A percentile compares a stretch with the other conserved stretches of the same genome.
Conservation (phyloP, 176 grass and related monocot genomes). For the Triticum monococcum region DNA sequence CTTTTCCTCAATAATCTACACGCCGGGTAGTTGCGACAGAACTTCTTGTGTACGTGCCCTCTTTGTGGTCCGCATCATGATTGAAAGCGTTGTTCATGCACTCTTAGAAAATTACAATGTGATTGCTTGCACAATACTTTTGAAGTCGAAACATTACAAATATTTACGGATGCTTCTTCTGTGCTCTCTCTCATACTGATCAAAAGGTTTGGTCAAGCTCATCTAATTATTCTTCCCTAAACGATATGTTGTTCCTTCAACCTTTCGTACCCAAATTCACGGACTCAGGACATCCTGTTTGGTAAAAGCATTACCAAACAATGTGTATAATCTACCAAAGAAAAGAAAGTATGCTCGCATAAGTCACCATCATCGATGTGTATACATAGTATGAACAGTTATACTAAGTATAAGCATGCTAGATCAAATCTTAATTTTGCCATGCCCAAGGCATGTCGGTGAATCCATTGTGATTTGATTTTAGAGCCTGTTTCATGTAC, state of each 20-base stretch:
- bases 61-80: too few relatives aligned
- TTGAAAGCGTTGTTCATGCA: too few relatives aligned
- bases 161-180: too few relatives aligned
- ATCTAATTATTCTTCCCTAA: not conserved
- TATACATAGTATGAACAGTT: not conserved
- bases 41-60: too few relatives aligned
- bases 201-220: conserved; percentile 50
- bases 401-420: not conserved
- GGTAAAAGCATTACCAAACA: not conserved
- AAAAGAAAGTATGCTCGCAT: not conserved
- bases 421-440: not conserved
- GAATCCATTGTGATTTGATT: not conserved
- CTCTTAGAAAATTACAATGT: too few relatives aligned
- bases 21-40: too few relatives aligned
- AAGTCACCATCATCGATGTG: not conserved
- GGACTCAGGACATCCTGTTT: not conserved
- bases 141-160: too few relatives aligned
- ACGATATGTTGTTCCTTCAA: not conserved
- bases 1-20: too few relatives aligned
- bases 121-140: too few relatives aligned
- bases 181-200: not conserved
- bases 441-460: not conserved
- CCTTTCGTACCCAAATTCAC: not conserved
- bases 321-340: not conserved
- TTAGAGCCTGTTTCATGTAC: not conserved